Conservation (phyloP, 2,329 filamentous ascomycete species). For the Zymoseptoria passerinii region DNA sequence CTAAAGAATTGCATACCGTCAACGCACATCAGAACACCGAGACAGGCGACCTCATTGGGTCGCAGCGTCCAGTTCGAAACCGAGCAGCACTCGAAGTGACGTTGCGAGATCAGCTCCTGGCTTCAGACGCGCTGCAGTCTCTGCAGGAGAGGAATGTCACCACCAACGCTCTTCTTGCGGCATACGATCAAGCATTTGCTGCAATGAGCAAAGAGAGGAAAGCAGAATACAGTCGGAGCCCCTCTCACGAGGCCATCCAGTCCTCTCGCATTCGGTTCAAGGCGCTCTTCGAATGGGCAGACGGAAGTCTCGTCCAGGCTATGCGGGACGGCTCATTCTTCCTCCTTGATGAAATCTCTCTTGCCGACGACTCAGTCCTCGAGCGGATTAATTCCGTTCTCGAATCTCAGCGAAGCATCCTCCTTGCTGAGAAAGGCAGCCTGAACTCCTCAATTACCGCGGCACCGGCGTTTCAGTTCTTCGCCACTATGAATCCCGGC, state of each 20-base stretch:
- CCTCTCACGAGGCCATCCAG: slow-evolving; percentile 31
- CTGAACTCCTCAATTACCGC: slow-evolving; percentile 73
- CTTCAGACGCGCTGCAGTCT: slow-evolving; percentile 23
- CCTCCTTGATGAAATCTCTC: slow-evolving; percentile 91
- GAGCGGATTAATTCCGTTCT: slow-evolving; percentile 95
- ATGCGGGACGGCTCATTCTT: slow-evolving; percentile 90
- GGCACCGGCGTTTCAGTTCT: slow-evolving; percentile 77
- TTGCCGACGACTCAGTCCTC: slow-evolving; percentile 94
- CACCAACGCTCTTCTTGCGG: slow-evolving; percentile 49
- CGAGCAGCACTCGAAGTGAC: slow-evolving; percentile 61
- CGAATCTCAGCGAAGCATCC: slow-evolving; percentile 73
- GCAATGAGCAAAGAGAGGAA: slow-evolving; percentile 24
- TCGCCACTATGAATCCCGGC: slow-evolving; percentile 98
- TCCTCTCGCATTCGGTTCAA: slow-evolving; percentile 56
- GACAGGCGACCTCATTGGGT: slow-evolving; percentile 92
- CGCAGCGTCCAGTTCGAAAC: slow-evolving; percentile 85
- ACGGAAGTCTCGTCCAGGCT: slow-evolving; percentile 85
- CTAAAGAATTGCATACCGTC: slow-evolving; percentile 72
- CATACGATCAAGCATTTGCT: slow-evolving; percentile 46
- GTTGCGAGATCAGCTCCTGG: slow-evolving; percentile 53
- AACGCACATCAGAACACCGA: slow-evolving; percentile 99
- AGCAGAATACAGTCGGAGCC: slow-evolving; percentile 7
- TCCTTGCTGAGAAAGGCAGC: slow-evolving; percentile 89
- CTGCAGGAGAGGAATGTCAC: slow-evolving; percentile 21
- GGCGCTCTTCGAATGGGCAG: slow-evolving; percentile 91